A percentile compares a stretch with the other conserved stretches of the same genome.
Conservation (phyloP, 306 rosid species). For the Urtica urens region DNA sequence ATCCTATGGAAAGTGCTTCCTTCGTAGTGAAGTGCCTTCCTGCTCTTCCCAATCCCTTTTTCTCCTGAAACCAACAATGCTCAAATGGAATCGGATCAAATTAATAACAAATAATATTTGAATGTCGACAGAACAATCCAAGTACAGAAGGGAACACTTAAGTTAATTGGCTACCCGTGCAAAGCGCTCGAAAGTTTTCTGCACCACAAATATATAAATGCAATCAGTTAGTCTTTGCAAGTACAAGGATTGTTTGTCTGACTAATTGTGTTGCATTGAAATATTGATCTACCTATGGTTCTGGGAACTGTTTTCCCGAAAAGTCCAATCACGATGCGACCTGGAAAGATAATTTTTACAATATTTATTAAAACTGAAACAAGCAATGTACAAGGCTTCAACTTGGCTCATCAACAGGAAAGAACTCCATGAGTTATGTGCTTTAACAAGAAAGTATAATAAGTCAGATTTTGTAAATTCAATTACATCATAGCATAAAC, state of each 20-base stretch:
- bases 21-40: conserved; percentile 60
- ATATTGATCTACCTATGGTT: conserved; percentile 79
- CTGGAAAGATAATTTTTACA: too few relatives aligned
- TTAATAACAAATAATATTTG: neutral
- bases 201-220: conserved; percentile 29
- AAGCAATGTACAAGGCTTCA: too few relatives aligned
- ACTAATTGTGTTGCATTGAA: too few relatives aligned
- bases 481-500: too few relatives aligned
- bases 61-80: conserved; percentile 50
- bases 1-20: conserved; percentile 76
- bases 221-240: too few relatives aligned
- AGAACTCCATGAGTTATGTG: too few relatives aligned
- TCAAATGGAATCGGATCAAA: conserved; percentile 1
- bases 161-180: conserved; percentile 65
- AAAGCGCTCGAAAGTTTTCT: conserved; percentile 81
- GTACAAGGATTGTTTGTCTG: too few relatives aligned
- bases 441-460: too few relatives aligned
- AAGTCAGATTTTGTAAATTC: too few relatives aligned
- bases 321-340: conserved; percentile 66
- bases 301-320: conserved; percentile 66
- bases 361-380: too few relatives aligned
- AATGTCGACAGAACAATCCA: neutral
- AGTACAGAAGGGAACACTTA: conserved; percentile 18
- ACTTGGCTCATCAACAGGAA: too few relatives aligned
- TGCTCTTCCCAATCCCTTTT: conserved; percentile 55